Percentiles rank a stretch among this genome's conserved stretches.
Conservation (phyloP, 2,329 filamentous ascomycete species). For the Aspergillus pseudonomiae region DNA sequence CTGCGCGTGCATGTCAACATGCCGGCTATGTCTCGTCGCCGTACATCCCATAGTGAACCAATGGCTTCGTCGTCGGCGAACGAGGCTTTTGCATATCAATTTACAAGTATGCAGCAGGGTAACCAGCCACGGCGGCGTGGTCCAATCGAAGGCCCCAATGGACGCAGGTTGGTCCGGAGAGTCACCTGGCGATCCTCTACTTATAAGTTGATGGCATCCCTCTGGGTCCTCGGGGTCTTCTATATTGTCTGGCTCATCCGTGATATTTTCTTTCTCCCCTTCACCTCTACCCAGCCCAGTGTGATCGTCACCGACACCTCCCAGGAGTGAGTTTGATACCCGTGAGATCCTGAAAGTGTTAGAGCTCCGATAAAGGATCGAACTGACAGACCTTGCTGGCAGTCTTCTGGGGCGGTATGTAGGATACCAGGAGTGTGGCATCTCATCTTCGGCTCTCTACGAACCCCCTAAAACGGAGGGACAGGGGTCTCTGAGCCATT, state of each 20-base stretch:
- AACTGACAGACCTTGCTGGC: slow-evolving; percentile 20
- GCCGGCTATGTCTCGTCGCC: slow-evolving; percentile 40
- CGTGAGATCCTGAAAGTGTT: neutral
- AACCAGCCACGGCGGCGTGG: slow-evolving; percentile 34
- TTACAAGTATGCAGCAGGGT: slow-evolving; percentile 29
- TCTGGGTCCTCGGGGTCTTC: slow-evolving; percentile 44
- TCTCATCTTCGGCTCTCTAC: slow-evolving; percentile 41
- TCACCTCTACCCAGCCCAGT: slow-evolving; percentile 28
- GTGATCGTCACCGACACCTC: slow-evolving; percentile 10
- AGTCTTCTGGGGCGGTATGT: slow-evolving; percentile 41
- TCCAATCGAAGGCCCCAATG: slow-evolving; percentile 45
- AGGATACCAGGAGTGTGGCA: slow-evolving; percentile 41
- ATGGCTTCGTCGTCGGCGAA: slow-evolving; percentile 33
- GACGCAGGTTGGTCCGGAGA: slow-evolving; percentile 42
- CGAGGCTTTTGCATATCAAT: slow-evolving; percentile 39
- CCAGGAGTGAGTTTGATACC: slow-evolving; percentile 27
- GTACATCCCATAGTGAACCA: slow-evolving; percentile 41
- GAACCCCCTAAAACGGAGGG: slow-evolving; percentile 26
- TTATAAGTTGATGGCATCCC: slow-evolving; percentile 45
- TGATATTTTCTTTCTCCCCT: slow-evolving; percentile 42
- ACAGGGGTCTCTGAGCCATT: slow-evolving; percentile 16
- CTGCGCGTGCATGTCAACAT: slow-evolving; percentile 22
- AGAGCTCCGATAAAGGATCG: neutral
- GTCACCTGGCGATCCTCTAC: slow-evolving; percentile 48
- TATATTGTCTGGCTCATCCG: slow-evolving; percentile 46